Base-by-base conservation (phyloP, 2,329 filamentous ascomycete genomes). In the Colletotrichum tropicale region DNA sequence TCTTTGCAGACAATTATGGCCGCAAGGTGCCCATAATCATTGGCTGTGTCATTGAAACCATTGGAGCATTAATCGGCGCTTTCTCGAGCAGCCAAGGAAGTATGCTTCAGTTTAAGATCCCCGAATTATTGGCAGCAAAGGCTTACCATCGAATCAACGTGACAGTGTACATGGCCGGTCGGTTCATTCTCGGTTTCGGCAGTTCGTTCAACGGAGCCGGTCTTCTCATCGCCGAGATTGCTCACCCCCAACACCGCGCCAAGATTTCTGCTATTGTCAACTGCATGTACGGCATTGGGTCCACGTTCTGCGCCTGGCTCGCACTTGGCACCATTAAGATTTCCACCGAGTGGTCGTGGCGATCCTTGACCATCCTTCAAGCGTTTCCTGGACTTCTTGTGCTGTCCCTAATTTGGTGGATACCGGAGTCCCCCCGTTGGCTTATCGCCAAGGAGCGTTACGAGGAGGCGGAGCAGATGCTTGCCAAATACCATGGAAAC, bases 171-270 rank as follows among this genome's bases (percentile, higher is more conserved):
- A 48, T 85, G 87, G 77, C 62, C 3, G 87, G 87, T 34, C 78
- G 84, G 26, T 84, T 85, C 56, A 77, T 82, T n/a, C 81, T 86
- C 74, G 71, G 34, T 24, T 26, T 13, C 13, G 16, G n/a, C 5
- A 36, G 60, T 88, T 87, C 92, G 87, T 93, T 91, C 79, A 87
- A 92, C 79, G 89, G 85, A 16, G 62, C 62, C 12, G 62, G 62
- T 1, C 36, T 66, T 6, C 62, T 66, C 8, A 48, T 66, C 24
- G 32, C 62, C 13, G 62, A 66, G 62, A 48, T 66, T 24, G 62
- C 62, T 10, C 62, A 66, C 13, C 62, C 62, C 3, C 62, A 66
- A 32, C 62, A 66, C 26, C 62, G 62, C 10, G 62, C 62, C 36
- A 66, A 66, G 24, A 48, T 66, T 8, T 66, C 62, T 10, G 62